Evolutionary conservation across 2,329 filamentous ascomycete genomes (phyloP).

Genomic region (Clarireedia homoeocarpa): DNA sequence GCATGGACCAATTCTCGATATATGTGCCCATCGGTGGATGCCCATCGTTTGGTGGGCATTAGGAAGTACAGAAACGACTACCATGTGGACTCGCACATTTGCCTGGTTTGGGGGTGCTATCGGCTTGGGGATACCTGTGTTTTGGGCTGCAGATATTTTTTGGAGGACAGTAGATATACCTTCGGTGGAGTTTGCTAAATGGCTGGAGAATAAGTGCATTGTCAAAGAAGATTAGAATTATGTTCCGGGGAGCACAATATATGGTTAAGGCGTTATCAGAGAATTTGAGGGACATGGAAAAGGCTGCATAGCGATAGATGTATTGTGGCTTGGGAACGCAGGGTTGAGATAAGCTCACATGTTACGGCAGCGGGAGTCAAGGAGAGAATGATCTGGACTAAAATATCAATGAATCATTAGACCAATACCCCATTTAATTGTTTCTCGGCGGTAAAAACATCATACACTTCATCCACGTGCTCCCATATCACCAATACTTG

Average conservation of each 20-base stretch:
- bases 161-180: slow-evolving; percentile 48
- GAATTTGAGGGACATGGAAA: background rate
- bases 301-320: background rate
- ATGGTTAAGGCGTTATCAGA: background rate
- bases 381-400: background rate
- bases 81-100: slow-evolving; percentile 20
- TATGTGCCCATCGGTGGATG: slow-evolving; percentile 18
- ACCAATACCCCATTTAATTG: too few relatives aligned
- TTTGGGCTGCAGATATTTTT: slow-evolving; percentile 51
- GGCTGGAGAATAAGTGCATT: slow-evolving; percentile 33
- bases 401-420: too few relatives aligned
- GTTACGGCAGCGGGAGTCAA: background rate
- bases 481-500: too few relatives aligned
- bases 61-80: slow-evolving; percentile 10
- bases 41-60: slow-evolving; percentile 20
- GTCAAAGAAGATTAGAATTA: slow-evolving; percentile 13
- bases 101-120: slow-evolving; percentile 32
- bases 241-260: background rate
- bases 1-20: slow-evolving; percentile 42
- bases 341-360: background rate
- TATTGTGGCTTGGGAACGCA: background rate
- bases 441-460: too few relatives aligned
- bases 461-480: too few relatives aligned
- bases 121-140: slow-evolving; percentile 35
- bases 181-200: slow-evolving; percentile 41